Percentiles rank a stretch among this genome's conserved stretches.
These are phyloP conservation scores for Ceratocystis eucalypticola DNA, from an alignment of 2,329 filamentous ascomycete genomes.

Conservation along the genomic window DNA sequence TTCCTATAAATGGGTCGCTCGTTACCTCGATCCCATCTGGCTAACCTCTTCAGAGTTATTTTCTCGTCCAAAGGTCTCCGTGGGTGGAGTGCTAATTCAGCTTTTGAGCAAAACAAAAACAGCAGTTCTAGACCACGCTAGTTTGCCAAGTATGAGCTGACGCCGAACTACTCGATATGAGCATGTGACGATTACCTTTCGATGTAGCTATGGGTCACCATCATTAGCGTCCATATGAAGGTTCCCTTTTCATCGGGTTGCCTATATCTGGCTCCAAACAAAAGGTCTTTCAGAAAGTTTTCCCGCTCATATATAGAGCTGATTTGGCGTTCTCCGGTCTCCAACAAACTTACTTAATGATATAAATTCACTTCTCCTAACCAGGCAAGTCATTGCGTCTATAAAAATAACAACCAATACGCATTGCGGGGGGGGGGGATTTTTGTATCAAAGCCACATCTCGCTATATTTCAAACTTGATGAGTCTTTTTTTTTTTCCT, in stretches of 20 bases:
- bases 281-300: not conserved
- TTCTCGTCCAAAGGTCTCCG: too few relatives aligned
- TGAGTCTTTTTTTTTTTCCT: not conserved
- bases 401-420: not conserved
- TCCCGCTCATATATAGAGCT: not conserved
- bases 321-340: too few relatives aligned
- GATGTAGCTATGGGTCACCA: not conserved
- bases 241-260: too few relatives aligned
- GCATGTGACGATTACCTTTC: not conserved
- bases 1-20: too few relatives aligned
- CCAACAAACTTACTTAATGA: too few relatives aligned
- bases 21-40: too few relatives aligned
- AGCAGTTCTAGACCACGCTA: not conserved
- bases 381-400: not conserved
- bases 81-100: too few relatives aligned
- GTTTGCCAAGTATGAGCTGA: not conserved
- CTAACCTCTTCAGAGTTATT: too few relatives aligned
- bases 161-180: not conserved
- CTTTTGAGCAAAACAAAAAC: too few relatives aligned
- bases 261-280: not conserved
- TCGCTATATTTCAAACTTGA: not conserved
- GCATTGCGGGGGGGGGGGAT: not conserved
- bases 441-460: not conserved
- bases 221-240: too few relatives aligned
- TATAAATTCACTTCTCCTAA: not conserved